Evolutionary conservation across 495 filamentous ascomycete genomes (phyloP).

Genomic region (Penicillium antarcticum): DNA sequence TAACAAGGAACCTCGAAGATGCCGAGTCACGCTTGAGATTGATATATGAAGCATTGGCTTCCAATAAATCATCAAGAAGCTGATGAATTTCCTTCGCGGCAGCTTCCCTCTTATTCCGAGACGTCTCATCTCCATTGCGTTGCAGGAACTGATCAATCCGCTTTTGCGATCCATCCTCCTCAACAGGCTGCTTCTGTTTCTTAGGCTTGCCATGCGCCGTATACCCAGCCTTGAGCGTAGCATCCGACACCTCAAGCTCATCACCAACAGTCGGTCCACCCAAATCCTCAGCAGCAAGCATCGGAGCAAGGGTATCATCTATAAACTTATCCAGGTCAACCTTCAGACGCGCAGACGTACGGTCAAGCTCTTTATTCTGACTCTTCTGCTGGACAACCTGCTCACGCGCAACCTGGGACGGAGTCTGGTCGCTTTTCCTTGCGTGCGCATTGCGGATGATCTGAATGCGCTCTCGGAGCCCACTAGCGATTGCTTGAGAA

Average conservation of each 20-base stretch:
- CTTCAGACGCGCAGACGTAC: constrained; percentile 54
- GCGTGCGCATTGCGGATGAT: constrained; percentile 48
- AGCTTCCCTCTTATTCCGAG: constrained; percentile 56
- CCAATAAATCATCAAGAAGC: constrained; percentile 62
- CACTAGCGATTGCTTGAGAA: constrained; percentile 45
- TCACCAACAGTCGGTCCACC: constrained; percentile 85
- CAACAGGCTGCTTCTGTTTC: constrained; percentile 48
- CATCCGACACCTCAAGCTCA: constrained; percentile 58
- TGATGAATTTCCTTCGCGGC: constrained; percentile 65
- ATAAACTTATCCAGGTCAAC: constrained; percentile 69
- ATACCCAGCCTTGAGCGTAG: constrained; percentile 64
- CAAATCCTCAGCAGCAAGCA: constrained; percentile 83
- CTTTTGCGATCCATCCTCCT: constrained; percentile 51
- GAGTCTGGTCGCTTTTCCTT: constrained; percentile 54
- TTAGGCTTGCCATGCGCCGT: constrained; percentile 68
- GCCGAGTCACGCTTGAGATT: constrained; percentile 72
- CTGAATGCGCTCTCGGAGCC: constrained; percentile 58
- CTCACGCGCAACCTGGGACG: constrained; percentile 58
- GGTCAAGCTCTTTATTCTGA: constrained; percentile 53
- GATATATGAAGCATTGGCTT: constrained; percentile 64
- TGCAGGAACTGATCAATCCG: constrained; percentile 76
- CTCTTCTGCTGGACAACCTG: constrained; percentile 54
- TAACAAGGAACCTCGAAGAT: constrained; percentile 75
- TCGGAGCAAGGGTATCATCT: constrained; percentile 65
- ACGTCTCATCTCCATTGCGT: constrained; percentile 27